A percentile compares a stretch with the other conserved stretches of the same genome.
phyloP scores from a whole-genome alignment of 805 yeast species.

The Ogataea naganishii region DNA sequence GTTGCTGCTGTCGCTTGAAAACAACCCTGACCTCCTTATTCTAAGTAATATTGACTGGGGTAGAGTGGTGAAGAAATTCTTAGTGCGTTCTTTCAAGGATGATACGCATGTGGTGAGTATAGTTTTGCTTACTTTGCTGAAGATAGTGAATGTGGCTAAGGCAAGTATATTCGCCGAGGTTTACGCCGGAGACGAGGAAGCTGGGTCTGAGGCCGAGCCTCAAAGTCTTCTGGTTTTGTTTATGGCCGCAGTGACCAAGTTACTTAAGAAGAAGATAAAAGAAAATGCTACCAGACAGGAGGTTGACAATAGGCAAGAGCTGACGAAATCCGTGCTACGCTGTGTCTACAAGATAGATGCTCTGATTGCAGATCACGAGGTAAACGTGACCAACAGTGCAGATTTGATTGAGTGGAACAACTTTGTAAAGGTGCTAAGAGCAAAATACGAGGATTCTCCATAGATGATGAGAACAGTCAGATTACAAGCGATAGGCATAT shows the following conservation, averaged over 20 bases:
- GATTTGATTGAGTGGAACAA: conserved; percentile 14
- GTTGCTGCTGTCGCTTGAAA: conserved; percentile 27
- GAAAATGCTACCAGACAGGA: conserved; percentile 65
- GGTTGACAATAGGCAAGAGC: conserved; percentile 45
- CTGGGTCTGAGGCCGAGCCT: conserved; percentile 7
- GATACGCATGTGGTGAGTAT: conserved; percentile 51
- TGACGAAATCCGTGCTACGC: conserved; percentile 21
- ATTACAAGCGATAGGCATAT: too few species aligned
- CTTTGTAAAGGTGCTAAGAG: conserved; percentile 9
- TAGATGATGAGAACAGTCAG: too few species aligned
- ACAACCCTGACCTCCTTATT: conserved; percentile 10
- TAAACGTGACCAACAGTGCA: conserved; percentile 12
- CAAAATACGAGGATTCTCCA: too few species aligned
- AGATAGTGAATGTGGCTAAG: conserved; percentile 25
- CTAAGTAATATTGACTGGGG: conserved; percentile 17
- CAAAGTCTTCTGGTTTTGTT: conserved; percentile 12
- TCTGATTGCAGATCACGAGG: conserved; percentile 10
- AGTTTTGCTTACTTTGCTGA: conserved; percentile 36
- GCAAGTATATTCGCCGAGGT: conserved; percentile 1
- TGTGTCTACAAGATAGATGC: conserved; percentile 18
- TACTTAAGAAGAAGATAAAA: conserved; percentile 39
- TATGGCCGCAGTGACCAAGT: conserved; percentile 29
- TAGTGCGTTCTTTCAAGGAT: conserved; percentile 47
- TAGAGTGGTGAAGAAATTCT: conserved; percentile 27
- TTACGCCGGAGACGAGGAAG: conserved; percentile 5